Base-by-base conservation (phyloP, 192 early-diverging fungal genomes). In the Polychytrium aggregatum region DNA sequence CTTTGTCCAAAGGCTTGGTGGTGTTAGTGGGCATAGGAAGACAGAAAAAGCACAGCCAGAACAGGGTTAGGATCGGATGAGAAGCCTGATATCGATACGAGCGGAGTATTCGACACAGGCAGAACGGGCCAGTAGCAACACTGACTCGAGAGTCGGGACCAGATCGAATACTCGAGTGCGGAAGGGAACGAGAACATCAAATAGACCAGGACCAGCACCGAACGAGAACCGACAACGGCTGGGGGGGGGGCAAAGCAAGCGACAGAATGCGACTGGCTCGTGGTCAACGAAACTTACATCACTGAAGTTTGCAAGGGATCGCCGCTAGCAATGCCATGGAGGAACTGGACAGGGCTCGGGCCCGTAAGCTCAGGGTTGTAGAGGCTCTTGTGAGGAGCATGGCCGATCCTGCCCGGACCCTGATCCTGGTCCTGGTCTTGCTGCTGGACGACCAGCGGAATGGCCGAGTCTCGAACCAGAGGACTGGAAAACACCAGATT, bases 1-100 rank as follows among this genome's bases (percentile, higher is more conserved):
- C 38, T 62, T 67, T 8, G 65, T 67, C 65, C 65, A 67, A 8
- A 67, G 18, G 18, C 57, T 59, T n/a, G 28, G 41, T 42, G n/a
- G n/a, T n/a, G n/a, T n/a, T n/a, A n/a, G n/a, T n/a, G n/a, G n/a
- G n/a, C n/a, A n/a, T n/a, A n/a, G n/a, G n/a, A n/a, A n/a, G n/a
- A n/a, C n/a, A n/a, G n/a, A n/a, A n/a, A n/a, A n/a, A n/a, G n/a
- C n/a, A n/a, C n/a, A n/a, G n/a, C n/a, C n/a, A 38, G 11, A 33
- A 48, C 13, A 22, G n/a, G 27, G 46, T 48, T 22, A 35, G 46
- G n/a, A 18, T 22, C 4, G 22, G 36, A 36, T 21, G 22, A 48
- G 3, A 24, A 9, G 34, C 33, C 33, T 13, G 46, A 11, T 13
- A 16, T 16, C n/a, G 35, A 11, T 37, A 11, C 9, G 35, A 16